These are phyloP conservation scores for Colletotrichum aenigma DNA, from an alignment of 2,329 filamentous ascomycete genomes.

Conservation along the genomic window DNA sequence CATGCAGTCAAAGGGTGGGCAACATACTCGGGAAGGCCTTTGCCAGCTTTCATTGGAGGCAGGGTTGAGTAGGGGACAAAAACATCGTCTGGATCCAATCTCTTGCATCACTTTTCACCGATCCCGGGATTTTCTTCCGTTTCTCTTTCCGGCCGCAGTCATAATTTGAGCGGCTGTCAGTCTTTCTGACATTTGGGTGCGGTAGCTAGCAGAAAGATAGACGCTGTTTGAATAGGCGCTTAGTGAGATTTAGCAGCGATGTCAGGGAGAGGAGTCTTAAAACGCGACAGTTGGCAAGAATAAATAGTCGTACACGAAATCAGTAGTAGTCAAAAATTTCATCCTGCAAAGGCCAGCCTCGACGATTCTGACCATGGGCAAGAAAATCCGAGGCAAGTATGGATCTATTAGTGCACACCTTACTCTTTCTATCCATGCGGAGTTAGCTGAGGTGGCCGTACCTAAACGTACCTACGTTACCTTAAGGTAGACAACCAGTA, in stretches of 20 bases:
- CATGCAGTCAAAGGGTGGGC: not conserved
- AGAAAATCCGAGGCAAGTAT: not conserved
- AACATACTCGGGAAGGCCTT: not conserved
- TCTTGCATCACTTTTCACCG: not conserved
- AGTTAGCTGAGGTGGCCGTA: not conserved
- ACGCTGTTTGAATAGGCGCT: not conserved
- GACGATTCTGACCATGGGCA: not conserved
- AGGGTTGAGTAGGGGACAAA: not conserved
- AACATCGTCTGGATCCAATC: not conserved
- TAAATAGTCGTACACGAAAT: not conserved
- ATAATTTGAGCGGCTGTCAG: not conserved
- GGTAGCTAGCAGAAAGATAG: not conserved
- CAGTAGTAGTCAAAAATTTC: not conserved
- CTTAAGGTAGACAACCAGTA: not conserved
- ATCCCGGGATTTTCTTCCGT: not conserved
- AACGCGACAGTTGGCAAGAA: not conserved
- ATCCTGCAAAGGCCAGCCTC: not conserved
- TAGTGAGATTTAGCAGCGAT: not conserved
- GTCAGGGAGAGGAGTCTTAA: not conserved
- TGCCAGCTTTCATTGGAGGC: not conserved
- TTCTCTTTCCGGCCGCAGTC: not conserved
- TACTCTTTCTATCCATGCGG: not conserved
- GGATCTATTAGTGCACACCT: not conserved
- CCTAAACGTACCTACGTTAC: not conserved
- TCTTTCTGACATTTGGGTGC: not conserved